Conservation (phyloP, 805 yeast genomes). For the Tetrapisispora iriomotensis region DNA sequence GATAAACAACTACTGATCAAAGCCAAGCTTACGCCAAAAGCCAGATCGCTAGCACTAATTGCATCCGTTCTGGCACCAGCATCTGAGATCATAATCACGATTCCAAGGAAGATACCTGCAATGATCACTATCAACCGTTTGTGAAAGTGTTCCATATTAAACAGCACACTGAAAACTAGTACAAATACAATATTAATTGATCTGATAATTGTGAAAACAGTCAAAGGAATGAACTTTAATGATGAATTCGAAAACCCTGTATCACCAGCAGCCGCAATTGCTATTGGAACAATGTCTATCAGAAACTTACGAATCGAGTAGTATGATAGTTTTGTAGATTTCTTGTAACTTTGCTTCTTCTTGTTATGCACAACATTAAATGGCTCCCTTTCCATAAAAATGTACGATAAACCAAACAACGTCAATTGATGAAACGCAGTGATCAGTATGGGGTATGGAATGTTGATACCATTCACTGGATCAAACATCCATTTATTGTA, state of each 20-base stretch:
- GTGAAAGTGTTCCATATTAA: conserved; percentile 65
- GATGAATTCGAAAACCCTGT: conserved; percentile 89
- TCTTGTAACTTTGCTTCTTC: too few relatives aligned
- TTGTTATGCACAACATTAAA: neutral
- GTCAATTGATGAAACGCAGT: conserved; percentile 81
- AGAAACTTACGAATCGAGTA: conserved; percentile 28
- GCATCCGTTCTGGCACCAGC: conserved; percentile 22
- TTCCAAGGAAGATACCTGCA: conserved; percentile 62
- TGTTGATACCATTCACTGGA: conserved; percentile 48
- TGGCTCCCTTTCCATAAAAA: conserved; percentile 28
- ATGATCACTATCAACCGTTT: conserved; percentile 63
- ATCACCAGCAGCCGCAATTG: conserved; percentile 83
- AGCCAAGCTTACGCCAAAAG: conserved; percentile 63
- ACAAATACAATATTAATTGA: conserved; percentile 84
- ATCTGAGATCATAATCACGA: conserved; percentile 70
- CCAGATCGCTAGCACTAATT: conserved; percentile 10
- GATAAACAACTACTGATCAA: conserved; percentile 69
- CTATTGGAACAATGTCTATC: conserved; percentile 58
- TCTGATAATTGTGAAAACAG: conserved; percentile 87
- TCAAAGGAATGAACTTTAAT: conserved; percentile 64
- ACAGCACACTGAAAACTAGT: conserved; percentile 72
- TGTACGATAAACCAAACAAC: conserved; percentile 41
- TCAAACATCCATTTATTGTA: conserved; percentile 99
- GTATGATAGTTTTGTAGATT: neutral
- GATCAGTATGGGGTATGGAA: conserved; percentile 74